phyloP scores from a whole-genome alignment of 345 rosid genomes.

The Kandelia obovata region DNA sequence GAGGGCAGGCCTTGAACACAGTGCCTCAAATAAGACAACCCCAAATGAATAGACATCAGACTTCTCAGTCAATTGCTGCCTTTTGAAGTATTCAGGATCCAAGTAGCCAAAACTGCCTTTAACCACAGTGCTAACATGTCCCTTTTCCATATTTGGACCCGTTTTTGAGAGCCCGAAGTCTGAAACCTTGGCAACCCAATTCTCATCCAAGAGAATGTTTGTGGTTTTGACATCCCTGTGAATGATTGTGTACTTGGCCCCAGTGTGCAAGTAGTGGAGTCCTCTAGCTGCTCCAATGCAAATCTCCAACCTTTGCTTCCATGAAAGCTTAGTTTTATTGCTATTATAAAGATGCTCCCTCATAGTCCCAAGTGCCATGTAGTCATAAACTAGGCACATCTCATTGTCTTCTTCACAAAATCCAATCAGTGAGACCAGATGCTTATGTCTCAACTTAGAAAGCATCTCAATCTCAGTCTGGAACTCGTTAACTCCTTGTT shows the following conservation, averaged over 20 bases:
- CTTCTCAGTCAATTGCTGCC: slow-evolving; percentile 84
- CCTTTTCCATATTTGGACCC: slow-evolving; percentile 70
- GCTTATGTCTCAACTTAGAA: slow-evolving; percentile 80
- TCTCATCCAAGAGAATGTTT: slow-evolving; percentile 78
- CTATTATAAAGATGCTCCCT: slow-evolving; percentile 66
- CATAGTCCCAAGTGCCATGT: slow-evolving; percentile 80
- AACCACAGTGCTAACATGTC: slow-evolving; percentile 81
- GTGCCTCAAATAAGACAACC: slow-evolving; percentile 72
- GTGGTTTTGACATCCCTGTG: slow-evolving; percentile 94
- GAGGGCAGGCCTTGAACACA: slow-evolving; percentile 73
- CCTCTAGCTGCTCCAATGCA: slow-evolving; percentile 85
- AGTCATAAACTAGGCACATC: slow-evolving; percentile 80
- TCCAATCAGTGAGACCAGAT: slow-evolving; percentile 79
- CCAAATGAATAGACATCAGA: slow-evolving; percentile 90
- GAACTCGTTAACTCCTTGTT: slow-evolving; percentile 83
- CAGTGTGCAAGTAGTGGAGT: slow-evolving; percentile 84
- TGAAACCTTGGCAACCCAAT: slow-evolving; percentile 82
- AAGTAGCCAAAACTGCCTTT: slow-evolving; percentile 90
- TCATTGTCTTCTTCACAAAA: slow-evolving; percentile 81
- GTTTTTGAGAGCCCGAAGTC: slow-evolving; percentile 83
- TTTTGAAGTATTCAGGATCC: slow-evolving; percentile 79
- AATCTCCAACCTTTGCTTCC: slow-evolving; percentile 74
- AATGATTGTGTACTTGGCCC: slow-evolving; percentile 81
- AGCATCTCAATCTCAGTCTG: slow-evolving; percentile 81
- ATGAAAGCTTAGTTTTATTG: slow-evolving; percentile 46